Base-by-base conservation (phyloP, 805 yeast genomes). In the Danielozyma ontarioensis region DNA sequence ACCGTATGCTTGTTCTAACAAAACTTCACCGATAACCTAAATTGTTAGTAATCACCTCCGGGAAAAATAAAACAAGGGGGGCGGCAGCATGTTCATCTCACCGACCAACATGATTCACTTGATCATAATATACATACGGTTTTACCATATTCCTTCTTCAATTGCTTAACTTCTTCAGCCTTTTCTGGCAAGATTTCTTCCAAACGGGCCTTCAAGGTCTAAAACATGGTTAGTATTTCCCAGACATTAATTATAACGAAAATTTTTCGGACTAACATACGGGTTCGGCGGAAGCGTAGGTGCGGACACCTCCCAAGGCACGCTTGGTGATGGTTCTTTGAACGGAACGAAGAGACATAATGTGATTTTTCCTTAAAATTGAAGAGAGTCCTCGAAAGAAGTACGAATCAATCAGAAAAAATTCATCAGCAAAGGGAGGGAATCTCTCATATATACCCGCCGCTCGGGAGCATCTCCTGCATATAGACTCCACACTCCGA, bases 181-280 rank as follows among this genome's bases (percentile, higher is more conserved):
- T 85, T 85, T 55, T 76, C 88, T 47, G 97, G 97, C 61, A 89
- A 77, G 47, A 86, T 72, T 58, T 86, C 95, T 36, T 88, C 94
- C 59, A 93, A 89, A 61, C 95, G 81, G 68, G 93, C 95, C 68
- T 93, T 93, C 53, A 93, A 75, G 45, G 96, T 80, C 73, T 76
- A 57, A 35, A 55, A 45, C 45, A 46, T 31, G 24, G 16, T 22
- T 3, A 13, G 15, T 14, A 23, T 12, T 18, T 27, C 21, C 25
- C 14, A 33, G 31, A 32, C 14, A 19, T 12, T 8, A 15, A 29
- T 11, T 29, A 13, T 17, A 29, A 13, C 25, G 11, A 15, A 7
- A 17, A 28, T 28, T 7, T 12, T n/a, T 7, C 10, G 12, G 14
- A 8, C 11, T 13, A 7, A 48, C 53, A 37, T 48, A 48, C 53